Evolutionary conservation across 257 asterid species (phyloP).

Genomic region (Solanum sejunctum): DNA sequence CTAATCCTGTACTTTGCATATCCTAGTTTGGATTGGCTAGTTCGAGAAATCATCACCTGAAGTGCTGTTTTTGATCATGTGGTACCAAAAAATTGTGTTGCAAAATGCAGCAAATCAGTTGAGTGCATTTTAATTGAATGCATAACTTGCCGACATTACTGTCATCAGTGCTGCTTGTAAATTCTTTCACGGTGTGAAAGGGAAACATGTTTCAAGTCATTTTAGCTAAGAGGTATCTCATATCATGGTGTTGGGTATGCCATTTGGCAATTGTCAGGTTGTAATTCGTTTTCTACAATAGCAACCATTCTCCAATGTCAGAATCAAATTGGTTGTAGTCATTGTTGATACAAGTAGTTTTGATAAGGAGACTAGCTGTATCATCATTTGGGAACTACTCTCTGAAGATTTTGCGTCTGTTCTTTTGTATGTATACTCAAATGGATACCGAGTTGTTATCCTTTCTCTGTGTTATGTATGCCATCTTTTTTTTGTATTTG

Average conservation of each 20-base stretch:
- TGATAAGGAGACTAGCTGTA: not conserved
- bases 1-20: constrained; percentile 82
- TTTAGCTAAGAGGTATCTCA: not conserved
- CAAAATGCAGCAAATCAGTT: not conserved
- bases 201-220: not conserved
- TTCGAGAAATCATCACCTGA: constrained; percentile 79
- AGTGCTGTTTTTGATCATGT: not conserved
- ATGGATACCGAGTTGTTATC: not conserved
- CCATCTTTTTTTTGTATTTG: not conserved
- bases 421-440: not conserved
- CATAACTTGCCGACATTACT: not conserved
- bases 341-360: not conserved
- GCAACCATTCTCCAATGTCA: not conserved
- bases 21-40: constrained; percentile 94
- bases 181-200: not conserved
- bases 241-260: not conserved
- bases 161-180: not conserved
- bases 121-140: not conserved
- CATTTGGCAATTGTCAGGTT: not conserved
- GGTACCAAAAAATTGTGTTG: not conserved
- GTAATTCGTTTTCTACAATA: not conserved
- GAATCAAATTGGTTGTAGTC: not conserved
- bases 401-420: not conserved
- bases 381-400: not conserved
- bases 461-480: not conserved